Evolutionary conservation across 179 eudicot genomes (phyloP), one percentile per base, ranked within the genome.

Genomic region (Corrigiola litoralis): DNA sequence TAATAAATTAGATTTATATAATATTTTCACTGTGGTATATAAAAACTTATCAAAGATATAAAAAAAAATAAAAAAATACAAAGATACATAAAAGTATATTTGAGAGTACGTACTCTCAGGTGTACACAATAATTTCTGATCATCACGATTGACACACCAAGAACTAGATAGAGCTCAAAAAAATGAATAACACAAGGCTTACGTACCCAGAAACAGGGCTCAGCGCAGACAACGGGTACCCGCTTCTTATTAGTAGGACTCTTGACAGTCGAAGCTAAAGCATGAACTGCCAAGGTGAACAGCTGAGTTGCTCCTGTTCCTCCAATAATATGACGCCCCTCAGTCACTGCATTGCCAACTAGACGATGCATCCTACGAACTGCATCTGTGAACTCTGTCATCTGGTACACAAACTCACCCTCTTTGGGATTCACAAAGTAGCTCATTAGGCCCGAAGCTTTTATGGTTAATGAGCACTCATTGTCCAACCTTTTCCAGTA

Each of bases 261-360:
- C 86, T 33, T 76, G 42, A 10, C 69, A 4, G 53, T 23, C 16
- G 65, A 54, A 65, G 70, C 24, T 69, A 86, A 70, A 29, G 96
- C 88, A 29, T 45, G 84, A 0, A 88, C 70, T 3, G 81, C 81
- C 6, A 88, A 85, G 49, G 73, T 82, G 42, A 80, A 67, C 23
- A 86, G 84, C 67, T 88, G 96, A 11, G 86, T 82, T 2, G 92
- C 79, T 4, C 96, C 96, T 0, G 79, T 88, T 42, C 96, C 96
- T 2, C 82, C 92, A 12, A 88, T 67, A 3, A 88, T 56, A 37
- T 75, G 49, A 4, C 75, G 62, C 23, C 71, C 84, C 1, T 84
- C 84, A 0, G 55, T 68, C 0, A 70, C 60, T 2, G 89, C 96
- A 23, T 88, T 88, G 6, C 89, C 87, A 21, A 81, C 92, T 29